Evolutionary conservation across 2,329 filamentous ascomycete genomes (phyloP).

Genomic region (Ophiocordyceps polyrhachis-furcata): DNA sequence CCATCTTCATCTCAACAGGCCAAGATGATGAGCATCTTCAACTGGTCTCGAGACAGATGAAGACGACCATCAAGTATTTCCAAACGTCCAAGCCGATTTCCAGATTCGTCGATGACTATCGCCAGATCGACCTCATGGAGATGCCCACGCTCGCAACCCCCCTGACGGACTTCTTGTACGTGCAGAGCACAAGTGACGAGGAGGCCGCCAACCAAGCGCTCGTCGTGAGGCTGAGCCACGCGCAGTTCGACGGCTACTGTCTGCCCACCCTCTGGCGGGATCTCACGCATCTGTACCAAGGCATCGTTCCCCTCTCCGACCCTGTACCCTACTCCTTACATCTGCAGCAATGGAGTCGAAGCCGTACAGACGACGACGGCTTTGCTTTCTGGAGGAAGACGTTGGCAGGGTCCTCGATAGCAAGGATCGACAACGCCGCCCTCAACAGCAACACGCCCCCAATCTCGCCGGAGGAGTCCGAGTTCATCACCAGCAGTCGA

Average conservation of each 20-base stretch:
- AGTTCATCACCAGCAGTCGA: conserved; percentile 1
- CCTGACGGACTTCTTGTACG: not conserved
- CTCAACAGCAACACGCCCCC: not conserved
- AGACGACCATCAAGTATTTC: conserved; percentile 1
- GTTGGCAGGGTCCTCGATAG: not conserved
- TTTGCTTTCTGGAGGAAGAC: conserved; percentile 1
- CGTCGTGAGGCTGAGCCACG: conserved; percentile 20
- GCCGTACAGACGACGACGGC: not conserved
- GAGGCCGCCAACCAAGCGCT: conserved; percentile 3
- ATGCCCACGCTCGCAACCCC: not conserved
- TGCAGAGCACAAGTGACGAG: not conserved
- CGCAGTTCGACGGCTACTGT: conserved; percentile 26
- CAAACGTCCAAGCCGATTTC: conserved; percentile 1
- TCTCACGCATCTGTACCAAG: conserved; percentile 17
- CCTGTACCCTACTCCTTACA: conserved; percentile 1
- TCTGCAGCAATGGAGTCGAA: conserved; percentile 1
- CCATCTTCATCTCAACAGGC: conserved; percentile 30
- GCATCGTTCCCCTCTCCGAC: not conserved
- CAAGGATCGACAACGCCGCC: conserved; percentile 1
- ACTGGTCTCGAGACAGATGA: conserved; percentile 2
- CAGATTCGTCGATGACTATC: conserved; percentile 2
- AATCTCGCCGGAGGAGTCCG: not conserved
- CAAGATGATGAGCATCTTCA: conserved; percentile 1
- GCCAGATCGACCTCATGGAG: not conserved
- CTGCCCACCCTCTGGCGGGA: conserved; percentile 19